Conservation (phyloP, 1,284 basidiomycete species). For the Cutaneotrichosporon spelunceum region DNA sequence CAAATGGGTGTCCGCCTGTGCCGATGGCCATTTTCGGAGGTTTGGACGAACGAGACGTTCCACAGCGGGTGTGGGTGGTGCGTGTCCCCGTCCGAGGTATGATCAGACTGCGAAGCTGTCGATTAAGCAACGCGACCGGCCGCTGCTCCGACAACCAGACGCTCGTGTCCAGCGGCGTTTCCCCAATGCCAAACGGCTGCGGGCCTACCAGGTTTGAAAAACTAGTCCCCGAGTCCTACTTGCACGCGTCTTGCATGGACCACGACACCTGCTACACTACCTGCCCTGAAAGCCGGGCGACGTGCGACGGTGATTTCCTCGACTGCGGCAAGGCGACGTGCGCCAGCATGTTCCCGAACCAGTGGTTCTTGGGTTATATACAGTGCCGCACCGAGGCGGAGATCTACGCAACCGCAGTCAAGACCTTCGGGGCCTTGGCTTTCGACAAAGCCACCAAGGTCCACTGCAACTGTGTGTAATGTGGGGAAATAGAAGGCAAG, state of each 20-base stretch:
- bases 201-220: neutral
- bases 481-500: no score
- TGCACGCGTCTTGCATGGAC: slow-evolving; percentile 2
- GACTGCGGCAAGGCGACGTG: slow-evolving; percentile 3
- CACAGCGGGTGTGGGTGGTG: no score
- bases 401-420: neutral
- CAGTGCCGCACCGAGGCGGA: neutral
- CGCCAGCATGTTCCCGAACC: neutral
- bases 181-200: slow-evolving; percentile 5
- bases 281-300: slow-evolving; percentile 6
- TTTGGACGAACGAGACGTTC: slow-evolving; percentile 1
- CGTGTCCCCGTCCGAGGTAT: no score
- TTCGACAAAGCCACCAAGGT: neutral
- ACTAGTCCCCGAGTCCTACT: slow-evolving; percentile 4
- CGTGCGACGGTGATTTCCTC: slow-evolving; percentile 4
- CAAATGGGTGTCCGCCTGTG: neutral
- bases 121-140: neutral
- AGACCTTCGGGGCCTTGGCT: neutral
- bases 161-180: neutral
- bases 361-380: neutral
- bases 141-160: neutral
- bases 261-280: slow-evolving; percentile 11
- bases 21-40: neutral
- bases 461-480: slow-evolving; percentile 9
- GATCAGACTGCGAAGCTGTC: no score